A percentile compares a stretch with the other conserved stretches of the same genome.
Conservation (phyloP, 225 moss, liverwort and hornwort species). For the Sphagnum tenellum region DNA sequence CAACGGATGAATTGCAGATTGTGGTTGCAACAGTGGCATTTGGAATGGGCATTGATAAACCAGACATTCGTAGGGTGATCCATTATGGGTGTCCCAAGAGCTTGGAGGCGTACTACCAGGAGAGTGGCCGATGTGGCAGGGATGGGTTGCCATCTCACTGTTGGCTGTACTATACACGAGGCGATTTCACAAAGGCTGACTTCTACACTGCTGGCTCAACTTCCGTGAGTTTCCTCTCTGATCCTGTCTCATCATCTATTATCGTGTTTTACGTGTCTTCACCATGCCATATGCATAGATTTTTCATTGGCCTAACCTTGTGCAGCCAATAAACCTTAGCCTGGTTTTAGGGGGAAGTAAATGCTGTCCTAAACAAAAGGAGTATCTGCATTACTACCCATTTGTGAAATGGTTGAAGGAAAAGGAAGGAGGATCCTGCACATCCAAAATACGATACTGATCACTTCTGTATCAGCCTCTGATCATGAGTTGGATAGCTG, state of each 20-base stretch:
- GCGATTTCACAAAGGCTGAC: conserved; percentile 76
- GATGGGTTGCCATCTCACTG: conserved; percentile 83
- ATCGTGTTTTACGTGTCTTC: no score
- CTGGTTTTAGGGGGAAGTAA: no score
- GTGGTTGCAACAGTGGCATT: conserved; percentile 95
- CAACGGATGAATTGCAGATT: conserved; percentile 68
- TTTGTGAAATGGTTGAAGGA: no score
- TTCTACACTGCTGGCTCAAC: conserved; percentile 51
- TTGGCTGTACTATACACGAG: conserved; percentile 74
- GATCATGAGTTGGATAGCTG: no score
- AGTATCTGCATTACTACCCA: no score
- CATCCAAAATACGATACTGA: no score
- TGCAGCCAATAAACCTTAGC: no score
- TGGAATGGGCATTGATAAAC: conserved; percentile 97
- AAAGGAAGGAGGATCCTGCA: no score
- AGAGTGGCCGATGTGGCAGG: conserved; percentile 88
- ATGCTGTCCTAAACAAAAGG: no score
- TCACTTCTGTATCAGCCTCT: no score
- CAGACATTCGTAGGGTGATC: conserved; percentile 85
- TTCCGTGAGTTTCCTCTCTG: neutral
- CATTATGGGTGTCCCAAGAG: conserved; percentile 97
- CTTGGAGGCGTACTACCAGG: conserved; percentile 91
- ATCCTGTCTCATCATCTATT: neutral
- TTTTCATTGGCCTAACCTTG: no score
- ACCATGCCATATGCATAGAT: no score